These are phyloP conservation scores for Magnaporthiopsis incrustans DNA, from an alignment of 2,329 filamentous ascomycete species.

Conservation along the genomic window DNA sequence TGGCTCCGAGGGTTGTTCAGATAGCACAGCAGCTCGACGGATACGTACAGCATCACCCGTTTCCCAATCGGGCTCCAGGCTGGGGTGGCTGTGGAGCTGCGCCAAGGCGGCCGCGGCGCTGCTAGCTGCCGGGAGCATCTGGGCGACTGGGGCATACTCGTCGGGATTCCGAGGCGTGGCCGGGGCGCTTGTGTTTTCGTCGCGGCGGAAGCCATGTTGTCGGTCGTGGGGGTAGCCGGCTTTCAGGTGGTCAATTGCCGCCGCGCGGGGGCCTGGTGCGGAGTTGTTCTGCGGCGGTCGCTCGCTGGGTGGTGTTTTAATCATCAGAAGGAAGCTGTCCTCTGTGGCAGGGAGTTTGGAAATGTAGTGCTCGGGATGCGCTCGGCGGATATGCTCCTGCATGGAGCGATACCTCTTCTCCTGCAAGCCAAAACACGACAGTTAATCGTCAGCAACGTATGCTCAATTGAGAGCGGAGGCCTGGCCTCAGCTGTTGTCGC, in stretches of 20 bases:
- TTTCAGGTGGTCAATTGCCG: slow-evolving; percentile 22
- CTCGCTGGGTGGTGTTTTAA: slow-evolving; percentile 69
- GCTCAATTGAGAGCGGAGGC: not conserved
- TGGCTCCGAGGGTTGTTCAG: not conserved
- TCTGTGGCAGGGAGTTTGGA: slow-evolving; percentile 96
- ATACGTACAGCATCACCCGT: slow-evolving; percentile 49
- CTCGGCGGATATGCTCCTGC: slow-evolving; percentile 97
- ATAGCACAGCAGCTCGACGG: not conserved
- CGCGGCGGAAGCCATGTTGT: slow-evolving; percentile 57
- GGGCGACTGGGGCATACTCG: slow-evolving; percentile 55
- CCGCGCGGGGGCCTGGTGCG: slow-evolving; percentile 17
- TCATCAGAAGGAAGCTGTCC: slow-evolving; percentile 96
- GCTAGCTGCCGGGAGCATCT: slow-evolving; percentile 57
- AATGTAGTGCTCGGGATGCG: slow-evolving; percentile 95
- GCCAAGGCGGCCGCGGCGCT: slow-evolving; percentile 75
- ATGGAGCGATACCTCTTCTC: slow-evolving; percentile 74
- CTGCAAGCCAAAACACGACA: slow-evolving; percentile 14
- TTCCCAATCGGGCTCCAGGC: slow-evolving; percentile 69
- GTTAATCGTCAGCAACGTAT: slow-evolving; percentile 13
- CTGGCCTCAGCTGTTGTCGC: not conserved
- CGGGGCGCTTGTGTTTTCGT: slow-evolving; percentile 54
- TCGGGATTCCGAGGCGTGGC: slow-evolving; percentile 62
- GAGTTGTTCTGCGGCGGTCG: slow-evolving; percentile 27
- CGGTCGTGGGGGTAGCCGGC: slow-evolving; percentile 43
- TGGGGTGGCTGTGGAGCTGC: slow-evolving; percentile 65